phyloP scores from a whole-genome alignment of 495 filamentous ascomycete species.

The Neohortaea acidophila region DNA sequence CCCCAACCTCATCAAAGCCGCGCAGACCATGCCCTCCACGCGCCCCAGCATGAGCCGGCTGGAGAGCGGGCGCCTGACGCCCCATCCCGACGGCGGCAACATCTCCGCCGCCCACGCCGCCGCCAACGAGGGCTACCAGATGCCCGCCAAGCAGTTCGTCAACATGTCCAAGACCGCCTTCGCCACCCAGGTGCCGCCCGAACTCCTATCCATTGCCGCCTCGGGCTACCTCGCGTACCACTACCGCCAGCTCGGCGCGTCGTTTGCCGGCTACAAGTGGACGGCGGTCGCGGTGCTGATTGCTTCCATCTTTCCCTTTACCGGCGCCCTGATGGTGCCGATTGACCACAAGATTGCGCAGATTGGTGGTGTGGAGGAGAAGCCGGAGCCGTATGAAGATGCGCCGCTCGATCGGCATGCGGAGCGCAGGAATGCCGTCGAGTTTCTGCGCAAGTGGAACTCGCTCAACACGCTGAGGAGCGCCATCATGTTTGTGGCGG shows the following conservation, averaged over 20 bases:
- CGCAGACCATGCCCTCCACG: slow-evolving; percentile 1
- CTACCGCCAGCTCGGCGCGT: neutral
- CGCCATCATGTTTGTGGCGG: slow-evolving; percentile 8
- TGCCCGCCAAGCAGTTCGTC: slow-evolving; percentile 12
- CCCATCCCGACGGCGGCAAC: slow-evolving; percentile 1
- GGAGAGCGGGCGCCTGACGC: slow-evolving; percentile 16
- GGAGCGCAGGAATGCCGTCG: slow-evolving; percentile 14
- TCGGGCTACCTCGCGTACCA: slow-evolving; percentile 14
- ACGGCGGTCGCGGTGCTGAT: slow-evolving; percentile 12
- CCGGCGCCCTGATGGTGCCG: slow-evolving; percentile 12
- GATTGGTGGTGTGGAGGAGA: slow-evolving; percentile 12
- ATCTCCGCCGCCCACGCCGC: neutral
- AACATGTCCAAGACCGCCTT: slow-evolving; percentile 12
- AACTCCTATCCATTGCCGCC: slow-evolving; percentile 11
- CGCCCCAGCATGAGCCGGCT: neutral
- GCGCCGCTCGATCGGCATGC: slow-evolving; percentile 13
- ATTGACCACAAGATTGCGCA: slow-evolving; percentile 14
- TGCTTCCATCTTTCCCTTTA: slow-evolving; percentile 12
- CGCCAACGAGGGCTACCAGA: slow-evolving; percentile 6
- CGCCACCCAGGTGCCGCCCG: slow-evolving; percentile 11
- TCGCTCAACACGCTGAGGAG: slow-evolving; percentile 8
- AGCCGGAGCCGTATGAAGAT: slow-evolving; percentile 16
- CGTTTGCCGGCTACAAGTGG: slow-evolving; percentile 9
- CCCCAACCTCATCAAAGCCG: slow-evolving; percentile 10
- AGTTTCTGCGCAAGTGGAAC: slow-evolving; percentile 11